Base-by-base conservation (phyloP, 2,329 filamentous ascomycete species). In the Rhinocladiella similis region DNA sequence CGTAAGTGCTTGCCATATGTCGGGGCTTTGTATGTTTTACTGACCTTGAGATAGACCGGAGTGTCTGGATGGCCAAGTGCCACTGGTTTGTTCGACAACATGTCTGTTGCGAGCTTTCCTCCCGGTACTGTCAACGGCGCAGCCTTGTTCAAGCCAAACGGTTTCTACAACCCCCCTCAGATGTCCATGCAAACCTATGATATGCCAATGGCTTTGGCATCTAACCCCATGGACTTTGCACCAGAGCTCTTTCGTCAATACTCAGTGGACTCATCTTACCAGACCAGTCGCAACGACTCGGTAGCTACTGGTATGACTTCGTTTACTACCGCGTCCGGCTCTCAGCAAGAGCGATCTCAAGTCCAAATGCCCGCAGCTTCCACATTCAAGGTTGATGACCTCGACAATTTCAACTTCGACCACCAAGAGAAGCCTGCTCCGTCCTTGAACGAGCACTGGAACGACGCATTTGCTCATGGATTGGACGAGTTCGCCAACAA, bases 311-410 rank as follows among this genome's bases (percentile, higher is more conserved):
- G 39, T 19, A 54, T 54, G 51, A 46, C 47, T 3, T 47, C 43
- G 7, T 42, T 53, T 7, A 41, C 51, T 7, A 47, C 56, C 10
- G 50, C 42, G 43, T 55, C 56, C 13, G 48, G 54, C 35, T 29
- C 48, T 49, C 45, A 14, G 18, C 41, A 43, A 39, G 36, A 39
- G 7, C 18, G n/a, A 39, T 16, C 36, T 19, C 36, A 6, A 12
- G n/a, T 6, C 36, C 18, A 16, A 2, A 38, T 54, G 43, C 27
- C 35, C 13, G 5, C 29, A 14, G 27, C 42, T 39, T 36, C 35
- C 13, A 20, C 19, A 45, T 45, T 42, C 14, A 18, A 41, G 10
- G 19, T 35, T 33, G 19, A 10, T 3, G 25, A 35, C 25, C 19
- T 29, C 4, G 43, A 46, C 10, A 46, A 50, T 18, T 29, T 55